phyloP scores from a whole-genome alignment of 129 eudicot genomes.

The Centaurea solstitialis region DNA sequence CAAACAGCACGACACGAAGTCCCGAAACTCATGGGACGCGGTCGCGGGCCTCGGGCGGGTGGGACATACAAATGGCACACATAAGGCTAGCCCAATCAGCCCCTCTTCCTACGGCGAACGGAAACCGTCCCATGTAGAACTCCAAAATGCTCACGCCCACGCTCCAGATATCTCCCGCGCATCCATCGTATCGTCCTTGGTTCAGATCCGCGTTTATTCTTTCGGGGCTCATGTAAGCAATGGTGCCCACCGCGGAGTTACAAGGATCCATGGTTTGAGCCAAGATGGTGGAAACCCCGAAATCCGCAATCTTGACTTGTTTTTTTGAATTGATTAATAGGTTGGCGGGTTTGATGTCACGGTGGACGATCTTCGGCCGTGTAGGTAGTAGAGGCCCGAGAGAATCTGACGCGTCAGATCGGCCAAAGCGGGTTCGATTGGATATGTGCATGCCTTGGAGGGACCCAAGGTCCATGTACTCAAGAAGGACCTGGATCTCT shows the following conservation, averaged over 20 bases:
- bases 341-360: conserved; percentile 48
- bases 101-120: conserved; percentile 54
- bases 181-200: conserved; percentile 73
- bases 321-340: conserved; percentile 37
- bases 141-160: conserved; percentile 80
- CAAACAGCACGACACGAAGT: conserved; percentile 64
- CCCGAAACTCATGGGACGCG: conserved; percentile 63
- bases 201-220: conserved; percentile 78
- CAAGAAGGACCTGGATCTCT: conserved; percentile 76
- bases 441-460: conserved; percentile 53
- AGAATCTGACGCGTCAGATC: conserved; percentile 35
- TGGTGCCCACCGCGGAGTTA: conserved; percentile 78
- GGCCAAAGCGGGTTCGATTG: conserved; percentile 53
- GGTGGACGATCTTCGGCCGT: conserved; percentile 38
- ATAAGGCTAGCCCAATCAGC: conserved; percentile 91
- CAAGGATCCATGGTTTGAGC: conserved; percentile 79
- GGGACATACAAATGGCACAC: conserved; percentile 81
- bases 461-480: conserved; percentile 75
- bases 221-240: conserved; percentile 96
- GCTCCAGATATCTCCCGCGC: conserved; percentile 93
- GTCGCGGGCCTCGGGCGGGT: conserved; percentile 70
- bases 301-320: conserved; percentile 50
- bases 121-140: conserved; percentile 70
- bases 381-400: conserved; percentile 36
- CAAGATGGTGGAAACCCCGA: conserved; percentile 64